These are phyloP conservation scores for Mycena galopus DNA, from an alignment of 768 basidiomycete species.

Conservation along the genomic window DNA sequence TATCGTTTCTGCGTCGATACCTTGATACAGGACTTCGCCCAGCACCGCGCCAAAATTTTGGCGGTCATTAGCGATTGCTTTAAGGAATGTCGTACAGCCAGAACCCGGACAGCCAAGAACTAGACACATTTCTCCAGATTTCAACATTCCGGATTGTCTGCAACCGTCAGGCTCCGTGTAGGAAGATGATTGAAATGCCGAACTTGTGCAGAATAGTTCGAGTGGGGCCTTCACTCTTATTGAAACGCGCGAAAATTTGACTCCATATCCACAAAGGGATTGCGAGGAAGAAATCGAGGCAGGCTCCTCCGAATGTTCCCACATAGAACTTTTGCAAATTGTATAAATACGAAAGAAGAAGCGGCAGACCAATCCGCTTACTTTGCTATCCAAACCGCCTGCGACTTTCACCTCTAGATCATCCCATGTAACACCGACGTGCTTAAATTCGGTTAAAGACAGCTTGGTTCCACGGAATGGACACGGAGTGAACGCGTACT, in stretches of 20 bases:
- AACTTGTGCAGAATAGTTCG: slow-evolving; percentile 74
- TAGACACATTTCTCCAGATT: slow-evolving; percentile 89
- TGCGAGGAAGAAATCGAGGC: slow-evolving; percentile 64
- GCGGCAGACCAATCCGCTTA: slow-evolving; percentile 36
- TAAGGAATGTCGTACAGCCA: slow-evolving; percentile 90
- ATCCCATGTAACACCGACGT: slow-evolving; percentile 83
- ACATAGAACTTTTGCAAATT: slow-evolving; percentile 62
- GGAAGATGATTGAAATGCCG: neutral
- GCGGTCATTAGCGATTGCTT: slow-evolving; percentile 83
- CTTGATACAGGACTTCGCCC: slow-evolving; percentile 87
- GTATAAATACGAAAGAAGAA: neutral
- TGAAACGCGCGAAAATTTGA: slow-evolving; percentile 52
- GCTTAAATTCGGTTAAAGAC: slow-evolving; percentile 46
- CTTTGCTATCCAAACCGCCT: slow-evolving; percentile 71
- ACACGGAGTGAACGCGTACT: slow-evolving; percentile 29
- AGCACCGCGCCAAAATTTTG: slow-evolving; percentile 71
- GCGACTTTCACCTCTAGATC: slow-evolving; percentile 72
- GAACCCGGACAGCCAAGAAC: slow-evolving; percentile 87
- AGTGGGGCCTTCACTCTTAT: slow-evolving; percentile 53
- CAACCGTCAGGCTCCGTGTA: neutral
- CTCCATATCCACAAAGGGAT: slow-evolving; percentile 65
- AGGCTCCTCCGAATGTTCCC: slow-evolving; percentile 65
- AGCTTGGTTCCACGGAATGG: neutral
- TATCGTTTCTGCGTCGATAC: slow-evolving; percentile 83
- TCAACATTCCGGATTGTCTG: slow-evolving; percentile 76